Base-by-base conservation (phyloP, 331 rosid species). In the Cucumis variabilis region DNA sequence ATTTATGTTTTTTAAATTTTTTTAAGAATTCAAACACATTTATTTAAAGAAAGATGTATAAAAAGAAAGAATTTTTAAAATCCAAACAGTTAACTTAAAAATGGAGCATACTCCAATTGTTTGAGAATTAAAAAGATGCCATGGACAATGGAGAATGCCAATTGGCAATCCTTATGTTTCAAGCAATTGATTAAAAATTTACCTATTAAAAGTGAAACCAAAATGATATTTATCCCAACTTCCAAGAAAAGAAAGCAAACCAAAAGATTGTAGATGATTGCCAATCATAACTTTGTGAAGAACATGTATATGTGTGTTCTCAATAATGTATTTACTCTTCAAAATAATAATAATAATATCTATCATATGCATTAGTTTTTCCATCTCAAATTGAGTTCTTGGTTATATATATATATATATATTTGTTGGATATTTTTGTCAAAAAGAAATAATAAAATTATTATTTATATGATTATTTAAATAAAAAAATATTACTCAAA, bases 191-290 rank as follows among this genome's bases (percentile, higher is more conserved):
- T 82, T 21, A 55, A 62, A 82, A 81, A 6, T 3, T 44, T 81
- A 58, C 28, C 12, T 27, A 30, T 20, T 58, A 30, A 81, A 82
- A 12, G 73, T 82, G 86, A 62, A 62, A 28, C 48, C 55, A 82
- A 82, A 58, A 33, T 33, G 85, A 62, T 82, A 8, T 82, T 82
- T 62, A 82, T 82, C 86, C 37, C 86, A 62, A 82, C 86, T 82
- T 82, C n/a, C 86, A 82, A 82, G 86, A 82, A 82, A 82, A 62
- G 30, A 82, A 25, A 82, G 72, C 72, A 82, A 82, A 82, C 12
- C 21, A 60, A 60, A 60, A 60, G 30, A 60, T 28, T 28, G 28
- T 33, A 30, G 6, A 30, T 60, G 71, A 81, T 81, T 81, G 71
- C 0, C 30, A 60, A 28, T 81, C 25, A 55, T 81, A 78, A 6